Base-by-base conservation (phyloP, 768 basidiomycete species). In the Lyophyllum shimeji region DNA sequence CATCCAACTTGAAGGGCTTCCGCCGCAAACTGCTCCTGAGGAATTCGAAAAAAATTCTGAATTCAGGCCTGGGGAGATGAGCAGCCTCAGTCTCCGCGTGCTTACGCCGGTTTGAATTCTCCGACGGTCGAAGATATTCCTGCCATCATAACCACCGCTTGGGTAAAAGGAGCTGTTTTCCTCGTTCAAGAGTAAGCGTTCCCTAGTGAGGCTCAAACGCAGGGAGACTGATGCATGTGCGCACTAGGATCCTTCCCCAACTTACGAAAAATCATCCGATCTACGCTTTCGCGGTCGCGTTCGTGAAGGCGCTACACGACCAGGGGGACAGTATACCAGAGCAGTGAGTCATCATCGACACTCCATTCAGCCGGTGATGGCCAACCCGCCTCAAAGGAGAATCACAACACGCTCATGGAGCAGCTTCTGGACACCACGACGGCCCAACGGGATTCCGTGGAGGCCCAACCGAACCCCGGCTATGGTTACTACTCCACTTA, bases 121-220 rank as follows among this genome's bases (percentile, higher is more conserved):
- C 60, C 63, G 0, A 55, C 52, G 1, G 53, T 49, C 1, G 55
- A 55, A 18, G 70, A 70, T 45, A 52, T 71, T 1, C 66, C 69
- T 7, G 52, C 57, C 15, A 57, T 74, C 27, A 40, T 71, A 13
- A 46, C 53, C n/a, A 48, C 66, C 39, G 64, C 60, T 17, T 51
- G 44, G 2, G 31, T 46, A 1, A 57, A 52, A 27, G 69, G 70
- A 0, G 55, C 65, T 21, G 24, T 53, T 6, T 56, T 58, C 29
- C 55, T 73, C 37, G 40, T 37, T 2, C 58, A 61, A 21, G 43
- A 61, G 70, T 72, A 56, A 18, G 71, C 60, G 33, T 23, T 60
- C 7, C 44, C 1, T 27, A 9, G 23, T 13, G 0, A 12, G 42
- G 6, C n/a, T 17, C n/a, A n/a, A 31, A 37, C 34, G 2, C 34